phyloP scores from a whole-genome alignment of 2,329 filamentous ascomycete species.

The Seiridium unicorne region DNA sequence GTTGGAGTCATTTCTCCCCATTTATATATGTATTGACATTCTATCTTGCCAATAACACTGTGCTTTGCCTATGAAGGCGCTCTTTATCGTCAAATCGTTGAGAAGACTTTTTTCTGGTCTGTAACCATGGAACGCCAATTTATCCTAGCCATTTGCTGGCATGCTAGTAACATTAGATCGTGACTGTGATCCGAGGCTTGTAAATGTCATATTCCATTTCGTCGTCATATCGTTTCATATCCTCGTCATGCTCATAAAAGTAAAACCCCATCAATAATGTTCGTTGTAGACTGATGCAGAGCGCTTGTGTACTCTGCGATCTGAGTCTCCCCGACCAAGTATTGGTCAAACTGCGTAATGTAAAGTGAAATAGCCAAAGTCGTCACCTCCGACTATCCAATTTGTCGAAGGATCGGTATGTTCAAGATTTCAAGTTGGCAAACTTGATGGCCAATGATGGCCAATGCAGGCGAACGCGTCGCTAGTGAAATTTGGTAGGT shows the following conservation, averaged over 20 bases:
- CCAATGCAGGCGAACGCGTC: background rate
- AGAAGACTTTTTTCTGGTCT: constrained; percentile 18
- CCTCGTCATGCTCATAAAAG: constrained; percentile 25
- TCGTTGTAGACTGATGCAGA: background rate
- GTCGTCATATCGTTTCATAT: constrained; percentile 24
- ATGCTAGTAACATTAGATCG: constrained; percentile 21
- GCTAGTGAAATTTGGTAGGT: background rate
- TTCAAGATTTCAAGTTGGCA: no score
- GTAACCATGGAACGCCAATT: constrained; percentile 20
- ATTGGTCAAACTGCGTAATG: no score
- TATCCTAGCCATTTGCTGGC: constrained; percentile 22
- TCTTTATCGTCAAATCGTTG: constrained; percentile 5
- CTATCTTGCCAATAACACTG: background rate
- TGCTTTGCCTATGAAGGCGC: background rate
- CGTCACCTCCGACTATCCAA: no score
- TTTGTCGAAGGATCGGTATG: no score
- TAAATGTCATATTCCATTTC: constrained; percentile 18
- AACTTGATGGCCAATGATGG: background rate
- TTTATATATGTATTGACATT: background rate
- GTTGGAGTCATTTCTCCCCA: background rate
- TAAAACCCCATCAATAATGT: background rate
- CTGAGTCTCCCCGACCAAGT: background rate
- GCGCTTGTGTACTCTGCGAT: background rate
- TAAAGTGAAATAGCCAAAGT: no score
- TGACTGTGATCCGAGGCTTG: constrained; percentile 25